phyloP scores from a whole-genome alignment of 1,284 basidiomycete genomes.

The Trichosporon sp. region DNA sequence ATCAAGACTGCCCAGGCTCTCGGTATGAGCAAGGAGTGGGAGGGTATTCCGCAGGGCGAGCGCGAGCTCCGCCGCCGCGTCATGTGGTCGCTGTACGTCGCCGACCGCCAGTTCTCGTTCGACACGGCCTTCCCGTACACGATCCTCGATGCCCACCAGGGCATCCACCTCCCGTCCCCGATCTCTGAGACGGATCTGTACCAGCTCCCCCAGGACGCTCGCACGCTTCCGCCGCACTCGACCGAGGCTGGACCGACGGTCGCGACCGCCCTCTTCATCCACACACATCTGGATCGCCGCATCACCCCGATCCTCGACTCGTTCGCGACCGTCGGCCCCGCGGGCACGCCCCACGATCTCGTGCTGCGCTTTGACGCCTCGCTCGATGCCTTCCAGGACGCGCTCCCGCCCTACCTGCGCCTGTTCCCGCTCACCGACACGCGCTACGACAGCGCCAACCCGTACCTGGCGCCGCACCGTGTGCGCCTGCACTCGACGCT shows the following conservation, averaged over 20 bases:
- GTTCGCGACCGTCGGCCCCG: constrained; percentile 35
- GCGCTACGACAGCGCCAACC: constrained; percentile 32
- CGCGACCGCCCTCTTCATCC: constrained; percentile 40
- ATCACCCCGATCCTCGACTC: constrained; percentile 42
- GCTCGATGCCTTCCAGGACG: constrained; percentile 40
- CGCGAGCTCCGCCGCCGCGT: constrained; percentile 41
- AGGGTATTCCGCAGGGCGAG: constrained; percentile 39
- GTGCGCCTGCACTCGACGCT: constrained; percentile 38
- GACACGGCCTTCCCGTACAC: constrained; percentile 44
- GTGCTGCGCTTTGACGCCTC: constrained; percentile 39
- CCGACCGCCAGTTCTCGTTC: constrained; percentile 41
- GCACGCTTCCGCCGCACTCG: constrained; percentile 31
- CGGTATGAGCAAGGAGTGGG: constrained; percentile 44
- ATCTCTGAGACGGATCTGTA: constrained; percentile 43
- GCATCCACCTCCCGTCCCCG: constrained; percentile 40
- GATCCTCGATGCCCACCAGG: constrained; percentile 41
- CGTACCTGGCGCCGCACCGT: constrained; percentile 40
- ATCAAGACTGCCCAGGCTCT: constrained; percentile 43
- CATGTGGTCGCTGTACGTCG: constrained; percentile 44
- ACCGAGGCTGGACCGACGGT: constrained; percentile 36
- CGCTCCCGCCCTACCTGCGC: constrained; percentile 40
- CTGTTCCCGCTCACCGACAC: constrained; percentile 43
- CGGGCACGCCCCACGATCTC: constrained; percentile 34
- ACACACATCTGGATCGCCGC: constrained; percentile 39
- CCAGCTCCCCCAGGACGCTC: constrained; percentile 28